Base-by-base conservation (phyloP, 139 green algal species). In the Eudorina sp. region DNA sequence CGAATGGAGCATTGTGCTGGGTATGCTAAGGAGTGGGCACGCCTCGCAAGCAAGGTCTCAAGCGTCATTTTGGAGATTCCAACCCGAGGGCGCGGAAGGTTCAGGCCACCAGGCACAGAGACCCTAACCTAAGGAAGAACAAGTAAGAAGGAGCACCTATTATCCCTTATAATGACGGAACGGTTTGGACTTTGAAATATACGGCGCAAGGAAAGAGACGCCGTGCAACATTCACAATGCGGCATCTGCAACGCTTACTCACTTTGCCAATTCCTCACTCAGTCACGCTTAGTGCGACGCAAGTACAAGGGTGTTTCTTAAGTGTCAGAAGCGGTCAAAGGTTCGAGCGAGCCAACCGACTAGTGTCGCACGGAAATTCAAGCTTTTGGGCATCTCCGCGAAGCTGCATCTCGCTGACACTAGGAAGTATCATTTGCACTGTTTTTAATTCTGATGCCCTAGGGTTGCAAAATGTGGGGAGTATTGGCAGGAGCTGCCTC, bases 401-500 rank as follows among this genome's bases (percentile, higher is more conserved):
- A n/a, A n/a, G n/a, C n/a, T n/a, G n/a, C n/a, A n/a, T n/a, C n/a
- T n/a, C n/a, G n/a, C n/a, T n/a, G n/a, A n/a, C n/a, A n/a, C n/a
- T 66, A 27, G 55, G 55, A 66, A 66, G 55, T n/a, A 66, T 25
- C 23, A 23, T 66, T 74, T 74, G 64, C 64, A 38, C 36, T 40
- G 29, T 34, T 40, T 74, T 6, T 74, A 41, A 40, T 40, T 74
- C 68, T 51, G 34, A 76, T 38, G 62, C 19, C 27, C n/a, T 72
- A 72, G 66, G 31, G 9, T 79, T 53, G 9, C 40, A 79, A 23
- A 55, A 81, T 81, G 73, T 81, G 73, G 73, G 45, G 45, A 29
- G 73, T 81, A 27, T 64, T 81, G 4, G 73, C 73, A 45, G 73
- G 73, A 27, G 73, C 73, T 45, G 45, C 73, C 7, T 81, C 73